phyloP scores from a whole-genome alignment of 2,329 filamentous ascomycete species.

The Dryadomyces quercus-mongolicae region DNA sequence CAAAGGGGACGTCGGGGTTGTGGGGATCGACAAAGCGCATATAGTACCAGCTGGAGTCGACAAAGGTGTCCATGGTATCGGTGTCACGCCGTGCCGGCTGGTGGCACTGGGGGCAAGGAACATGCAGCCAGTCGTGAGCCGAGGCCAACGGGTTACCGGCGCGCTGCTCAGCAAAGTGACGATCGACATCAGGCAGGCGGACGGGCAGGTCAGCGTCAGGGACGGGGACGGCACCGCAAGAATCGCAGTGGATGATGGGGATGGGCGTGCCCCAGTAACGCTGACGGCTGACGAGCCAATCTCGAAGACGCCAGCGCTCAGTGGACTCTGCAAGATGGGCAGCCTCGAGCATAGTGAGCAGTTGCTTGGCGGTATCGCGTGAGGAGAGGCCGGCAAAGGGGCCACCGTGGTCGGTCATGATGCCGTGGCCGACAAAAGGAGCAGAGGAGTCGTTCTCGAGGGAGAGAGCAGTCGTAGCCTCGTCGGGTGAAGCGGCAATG shows the following conservation, averaged over 20 bases:
- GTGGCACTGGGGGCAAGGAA: conserved; percentile 61
- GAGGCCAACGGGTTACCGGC: conserved; percentile 67
- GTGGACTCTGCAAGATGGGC: conserved; percentile 47
- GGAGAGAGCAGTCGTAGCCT: conserved; percentile 10
- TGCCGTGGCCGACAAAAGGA: conserved; percentile 53
- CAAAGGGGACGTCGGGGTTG: conserved; percentile 51
- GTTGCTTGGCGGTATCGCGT: conserved; percentile 44
- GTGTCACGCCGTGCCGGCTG: conserved; percentile 67
- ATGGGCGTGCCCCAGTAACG: conserved; percentile 88
- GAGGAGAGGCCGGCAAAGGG: conserved; percentile 53
- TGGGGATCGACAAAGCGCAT: conserved; percentile 65
- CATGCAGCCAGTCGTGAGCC: conserved; percentile 62
- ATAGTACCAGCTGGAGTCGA: conserved; percentile 92
- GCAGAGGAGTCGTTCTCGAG: conserved; percentile 30
- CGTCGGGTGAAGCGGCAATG: conserved; percentile 34
- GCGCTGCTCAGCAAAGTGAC: conserved; percentile 56
- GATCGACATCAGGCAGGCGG: conserved; percentile 54
- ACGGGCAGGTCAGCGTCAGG: conserved; percentile 68
- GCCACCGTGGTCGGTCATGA: conserved; percentile 55
- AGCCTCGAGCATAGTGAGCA: conserved; percentile 44
- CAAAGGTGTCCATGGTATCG: conserved; percentile 94
- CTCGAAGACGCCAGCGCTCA: conserved; percentile 68
- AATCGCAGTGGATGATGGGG: conserved; percentile 69
- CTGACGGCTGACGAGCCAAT: conserved; percentile 89
- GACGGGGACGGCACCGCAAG: conserved; percentile 70